Evolutionary conservation across 225 moss, liverwort and hornwort species (phyloP), one percentile per base, ranked within the genome.

Genomic region (Sphagnum tenellum): DNA sequence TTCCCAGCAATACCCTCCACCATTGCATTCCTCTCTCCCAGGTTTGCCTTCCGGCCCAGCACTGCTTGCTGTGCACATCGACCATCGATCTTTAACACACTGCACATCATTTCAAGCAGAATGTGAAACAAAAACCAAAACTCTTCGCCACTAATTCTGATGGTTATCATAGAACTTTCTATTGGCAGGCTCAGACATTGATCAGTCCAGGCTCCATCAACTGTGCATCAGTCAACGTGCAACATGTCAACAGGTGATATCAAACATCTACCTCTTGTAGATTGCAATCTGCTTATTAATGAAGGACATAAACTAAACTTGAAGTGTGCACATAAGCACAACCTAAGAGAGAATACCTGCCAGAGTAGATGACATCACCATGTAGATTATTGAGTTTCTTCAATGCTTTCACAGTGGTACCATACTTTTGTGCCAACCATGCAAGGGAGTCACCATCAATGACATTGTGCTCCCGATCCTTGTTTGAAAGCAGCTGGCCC

Each of bases 401-500:
- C 67, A 89, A 71, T 63, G 85, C 78, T 45, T 57, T 82, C 62
- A 86, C 84, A 2, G 89, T 82, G 9, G 88, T 93, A 48, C 89
- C 88, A 71, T 88, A 89, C 73, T 88, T 89, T 77, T 78, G 78
- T 47, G 89, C 89, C 72, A 93, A 61, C 86, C 86, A 89, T 63
- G 74, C 92, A 75, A 89, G 86, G 52, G 83, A 83, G 65, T 93
- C 89, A 65, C 93, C 88, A 70, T 90, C 86, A 53, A 62, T 75
- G 64, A 90, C 93, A 80, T 74, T 77, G 75, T 90, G 88, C 69
- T 89, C 88, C 57, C 60, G 67, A 44, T 78, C 76, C 14, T 73
- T 71, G 63, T 56, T 93, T 64, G 69, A 59, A 65, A 89, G 54
- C 49, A 84, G 53, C 64, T 82, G 75, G 59, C 86, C 81, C 63